phyloP scores from a whole-genome alignment of 2,329 filamentous ascomycete species.

The Raffaelea albimanens region DNA sequence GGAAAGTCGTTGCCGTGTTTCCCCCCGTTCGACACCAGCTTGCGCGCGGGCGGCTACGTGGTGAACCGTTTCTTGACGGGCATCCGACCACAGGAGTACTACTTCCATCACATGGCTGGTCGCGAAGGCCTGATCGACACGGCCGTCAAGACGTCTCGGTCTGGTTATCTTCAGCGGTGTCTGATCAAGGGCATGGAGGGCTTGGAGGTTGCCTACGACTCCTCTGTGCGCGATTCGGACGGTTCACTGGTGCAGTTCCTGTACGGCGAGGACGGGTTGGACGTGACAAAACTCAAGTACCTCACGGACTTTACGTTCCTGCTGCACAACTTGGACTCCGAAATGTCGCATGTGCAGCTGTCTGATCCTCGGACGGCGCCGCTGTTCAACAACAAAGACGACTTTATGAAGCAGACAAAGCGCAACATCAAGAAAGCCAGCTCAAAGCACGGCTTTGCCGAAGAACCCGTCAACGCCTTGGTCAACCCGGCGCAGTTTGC shows the following conservation, averaged over 20 bases:
- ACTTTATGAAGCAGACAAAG: conserved; percentile 71
- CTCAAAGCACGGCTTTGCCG: conserved; percentile 42
- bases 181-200: conserved; percentile 99
- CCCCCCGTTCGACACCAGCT: conserved; percentile 78
- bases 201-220: conserved; percentile 84
- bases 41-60: conserved; percentile 87
- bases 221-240: conserved; percentile 86
- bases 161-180: conserved; percentile 92
- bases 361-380: conserved; percentile 35
- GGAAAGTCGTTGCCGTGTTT: conserved; percentile 95
- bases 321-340: conserved; percentile 72
- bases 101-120: conserved; percentile 99
- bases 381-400: conserved; percentile 42
- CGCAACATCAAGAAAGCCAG: conserved; percentile 66
- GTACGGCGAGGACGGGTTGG: conserved; percentile 92
- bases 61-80: conserved; percentile 96
- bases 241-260: conserved; percentile 90
- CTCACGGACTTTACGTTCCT: conserved; percentile 85
- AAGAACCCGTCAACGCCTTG: conserved; percentile 65
- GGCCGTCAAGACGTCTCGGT: conserved; percentile 94
- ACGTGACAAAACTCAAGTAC: conserved; percentile 90
- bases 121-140: conserved; percentile 98
- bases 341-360: conserved; percentile 68
- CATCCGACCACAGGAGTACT: conserved; percentile 94
- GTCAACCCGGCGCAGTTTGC: conserved; percentile 69